Percentiles rank a stretch among this genome's conserved stretches.
These are phyloP conservation scores for Saururus chinensis DNA, from an alignment of 164 flowering plant species.

Conservation along the genomic window DNA sequence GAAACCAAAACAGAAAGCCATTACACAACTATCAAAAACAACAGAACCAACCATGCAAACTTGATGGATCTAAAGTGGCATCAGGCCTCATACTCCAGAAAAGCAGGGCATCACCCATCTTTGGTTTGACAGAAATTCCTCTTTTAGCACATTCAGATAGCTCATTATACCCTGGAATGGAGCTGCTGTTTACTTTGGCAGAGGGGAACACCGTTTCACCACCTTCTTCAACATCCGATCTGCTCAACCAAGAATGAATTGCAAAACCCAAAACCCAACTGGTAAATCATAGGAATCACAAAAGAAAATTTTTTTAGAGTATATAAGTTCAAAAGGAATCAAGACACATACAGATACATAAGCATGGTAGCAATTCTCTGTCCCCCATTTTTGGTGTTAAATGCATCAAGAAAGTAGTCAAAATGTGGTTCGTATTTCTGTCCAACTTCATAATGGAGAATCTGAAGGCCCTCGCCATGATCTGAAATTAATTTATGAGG, in stretches of 20 bases:
- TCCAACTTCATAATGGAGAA: conserved; percentile 90
- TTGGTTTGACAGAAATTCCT: conserved; percentile 79
- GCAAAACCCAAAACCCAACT: neutral
- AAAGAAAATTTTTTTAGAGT: neutral
- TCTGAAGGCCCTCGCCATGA: conserved; percentile 94
- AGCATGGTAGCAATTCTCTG: conserved; percentile 86
- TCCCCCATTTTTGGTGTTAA: conserved; percentile 76
- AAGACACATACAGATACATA: conserved; percentile 74
- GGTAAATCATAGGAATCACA: neutral
- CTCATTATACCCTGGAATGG: conserved; percentile 74
- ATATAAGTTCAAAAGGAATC: neutral
- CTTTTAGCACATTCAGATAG: conserved; percentile 72
- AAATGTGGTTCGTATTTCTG: conserved; percentile 88
- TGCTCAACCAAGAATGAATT: conserved; percentile 19
- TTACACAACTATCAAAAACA: neutral
- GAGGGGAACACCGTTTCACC: conserved; percentile 95
- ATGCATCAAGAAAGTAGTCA: conserved; percentile 85
- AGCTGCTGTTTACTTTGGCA: conserved; percentile 56
- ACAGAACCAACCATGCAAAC: conserved; percentile 64
- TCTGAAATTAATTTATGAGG: conserved; percentile 32
- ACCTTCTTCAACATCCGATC: conserved; percentile 99
- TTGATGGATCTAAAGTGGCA: conserved; percentile 75
- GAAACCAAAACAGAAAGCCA: neutral
- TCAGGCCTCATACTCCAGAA: conserved; percentile 98
- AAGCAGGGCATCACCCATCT: conserved; percentile 87